Base-by-base conservation (phyloP, 345 rosid species). In the Syzygium aromaticum region DNA sequence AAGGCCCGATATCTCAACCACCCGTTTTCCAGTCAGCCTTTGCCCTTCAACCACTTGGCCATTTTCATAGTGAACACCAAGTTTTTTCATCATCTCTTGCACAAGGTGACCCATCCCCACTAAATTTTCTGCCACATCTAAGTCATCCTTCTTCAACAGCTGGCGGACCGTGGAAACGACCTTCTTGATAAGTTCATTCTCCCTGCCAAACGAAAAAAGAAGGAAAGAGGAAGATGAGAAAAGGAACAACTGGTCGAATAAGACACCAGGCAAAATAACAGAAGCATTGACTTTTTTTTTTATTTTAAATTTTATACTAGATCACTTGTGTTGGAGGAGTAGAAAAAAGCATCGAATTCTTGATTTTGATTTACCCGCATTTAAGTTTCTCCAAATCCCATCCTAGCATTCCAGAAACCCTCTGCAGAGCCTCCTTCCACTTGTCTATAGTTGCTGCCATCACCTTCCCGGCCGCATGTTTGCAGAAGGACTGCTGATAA, bases 361-460 rank as follows among this genome's bases (percentile, higher is more conserved):
- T 6, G 38, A n/a, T n/a, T 11, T 61, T 0, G 13, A 61, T 0
- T 63, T 63, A 63, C 73, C 17, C 0, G 38, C 1, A 0, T 6
- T 63, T 3, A 6, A 6, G 0, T 6, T 63, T 28, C 19, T n/a
- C 6, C 13, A 57, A 8, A 4, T 23, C 33, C 73, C 73, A 63
- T 63, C 73, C 73, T 0, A 0, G 19, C 0, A 1, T n/a, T 63
- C 2, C 3, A 1, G 73, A n/a, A 63, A 3, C 73, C 0, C 0
- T 6, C 0, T n/a, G 17, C 19, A 63, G 38, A 13, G 73, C 73
- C 2, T 13, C 0, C 73, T 14, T 63, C 73, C 73, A 63, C 2
- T 6, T 6, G 38, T 13, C 1, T 63, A 63, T 63, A n/a, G 17
- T n/a, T 2, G 4, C 10, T n/a, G 38, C 6, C 19, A 0, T 0